Conservation (phyloP, 2,329 filamentous ascomycete species). For the Grosmannia serpens region DNA sequence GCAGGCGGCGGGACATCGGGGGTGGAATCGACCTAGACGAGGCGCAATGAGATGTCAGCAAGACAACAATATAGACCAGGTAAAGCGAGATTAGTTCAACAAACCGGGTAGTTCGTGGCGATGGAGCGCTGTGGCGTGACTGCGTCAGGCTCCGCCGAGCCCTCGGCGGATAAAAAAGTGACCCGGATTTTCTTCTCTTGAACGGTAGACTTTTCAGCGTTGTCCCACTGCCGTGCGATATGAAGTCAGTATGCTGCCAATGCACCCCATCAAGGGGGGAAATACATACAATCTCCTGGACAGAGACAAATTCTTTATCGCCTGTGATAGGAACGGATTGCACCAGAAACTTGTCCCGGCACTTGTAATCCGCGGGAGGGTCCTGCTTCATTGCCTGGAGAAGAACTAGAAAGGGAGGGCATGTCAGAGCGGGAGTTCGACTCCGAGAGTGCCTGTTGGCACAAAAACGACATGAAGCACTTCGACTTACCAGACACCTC, state of each 20-base stretch:
- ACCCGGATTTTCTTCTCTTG: constrained; percentile 96
- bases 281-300: constrained; percentile 63
- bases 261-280: not conserved
- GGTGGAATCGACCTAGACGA: constrained; percentile 19
- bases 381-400: constrained; percentile 98
- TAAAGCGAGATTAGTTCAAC: not conserved
- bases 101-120: constrained; percentile 12
- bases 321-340: constrained; percentile 48
- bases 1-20: constrained; percentile 20
- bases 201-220: constrained; percentile 63
- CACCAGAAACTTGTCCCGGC: constrained; percentile 28
- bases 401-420: constrained; percentile 51
- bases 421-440: not conserved
- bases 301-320: constrained; percentile 73
- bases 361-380: constrained; percentile 73
- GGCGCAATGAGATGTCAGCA: not conserved
- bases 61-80: not conserved
- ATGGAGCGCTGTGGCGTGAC: constrained; percentile 18
- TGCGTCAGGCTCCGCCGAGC: constrained; percentile 15
- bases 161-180: constrained; percentile 57
- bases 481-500: constrained; percentile 68
- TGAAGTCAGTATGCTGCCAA: not conserved
- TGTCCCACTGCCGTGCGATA: constrained; percentile 53
- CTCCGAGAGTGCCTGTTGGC: not conserved
- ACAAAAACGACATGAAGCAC: not conserved